Base-by-base conservation (phyloP, 805 yeast species). In the Gaillardinia entomophila region DNA sequence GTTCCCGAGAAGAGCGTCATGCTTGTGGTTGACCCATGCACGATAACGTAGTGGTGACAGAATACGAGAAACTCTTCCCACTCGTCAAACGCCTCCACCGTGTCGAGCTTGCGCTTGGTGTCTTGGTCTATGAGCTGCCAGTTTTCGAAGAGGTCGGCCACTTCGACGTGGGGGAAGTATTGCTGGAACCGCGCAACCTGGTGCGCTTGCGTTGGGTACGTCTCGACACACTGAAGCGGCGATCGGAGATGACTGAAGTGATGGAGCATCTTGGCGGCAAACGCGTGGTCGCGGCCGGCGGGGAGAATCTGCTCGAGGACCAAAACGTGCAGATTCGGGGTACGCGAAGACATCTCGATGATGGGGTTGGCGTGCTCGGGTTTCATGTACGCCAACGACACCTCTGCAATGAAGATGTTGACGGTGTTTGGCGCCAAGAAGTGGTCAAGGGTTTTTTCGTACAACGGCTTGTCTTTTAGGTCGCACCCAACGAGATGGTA, bases 61-160 rank as follows among this genome's bases (percentile, higher is more conserved):
- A 82, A 84, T 11, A 81, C 48, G 18, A 78, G 68, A 41, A 84
- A 83, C 53, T 84, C 95, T 56, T 84, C 95, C 75, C 84, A 73
- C 56, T 85, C 95, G 52, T 85, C 95, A 54, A 84, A 85, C 3
- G 74, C 73, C 49, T 84, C 94, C 14, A 82, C 64, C 1, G 48
- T 29, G 12, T 62, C 63, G 6, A 85, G 67, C 26, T 55, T 51
- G 0, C 34, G 27, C 43, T 71, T 74, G 4, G 58, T 48, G 1
- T 58, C 60, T 2, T 40, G 40, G 4, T 65, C 51, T 2, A 79
- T 57, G 14, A 68, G 51, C 6, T 57, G 42, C 94, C 94, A 85
- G 41, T 73, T 71, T 20, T 71, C 71, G 34, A 70, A 62, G 43
- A 85, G 57, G 46, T 81, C 75, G 20, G 62, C 55, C 2, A 74